Evolutionary conservation across 1,139 yeast species (phyloP).

Genomic region (Debaryomyces udenii): DNA sequence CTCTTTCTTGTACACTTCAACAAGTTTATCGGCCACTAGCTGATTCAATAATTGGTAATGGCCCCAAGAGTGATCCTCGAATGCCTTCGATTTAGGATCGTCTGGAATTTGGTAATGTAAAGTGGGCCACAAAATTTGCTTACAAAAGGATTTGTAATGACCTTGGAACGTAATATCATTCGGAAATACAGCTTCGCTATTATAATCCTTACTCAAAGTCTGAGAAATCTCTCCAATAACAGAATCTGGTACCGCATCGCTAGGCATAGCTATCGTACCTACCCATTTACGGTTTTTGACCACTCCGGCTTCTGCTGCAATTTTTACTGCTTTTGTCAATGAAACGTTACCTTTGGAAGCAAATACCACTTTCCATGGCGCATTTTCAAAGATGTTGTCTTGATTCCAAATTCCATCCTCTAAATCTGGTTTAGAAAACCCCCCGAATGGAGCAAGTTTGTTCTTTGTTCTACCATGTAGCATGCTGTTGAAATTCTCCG

Average conservation of each 20-base stretch:
- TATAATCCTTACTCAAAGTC: constrained; percentile 48
- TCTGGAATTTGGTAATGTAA: constrained; percentile 96
- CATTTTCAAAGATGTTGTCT: constrained; percentile 62
- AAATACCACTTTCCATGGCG: constrained; percentile 75
- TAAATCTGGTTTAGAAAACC: constrained; percentile 62
- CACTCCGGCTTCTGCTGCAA: constrained; percentile 55
- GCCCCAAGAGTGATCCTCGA: constrained; percentile 94
- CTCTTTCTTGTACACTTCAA: constrained; percentile 58
- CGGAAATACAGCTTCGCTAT: constrained; percentile 70
- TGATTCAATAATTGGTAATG: constrained; percentile 78
- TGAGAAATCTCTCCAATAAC: constrained; percentile 54
- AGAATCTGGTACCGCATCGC: constrained; percentile 68
- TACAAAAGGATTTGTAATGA: constrained; percentile 87
- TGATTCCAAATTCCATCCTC: constrained; percentile 46
- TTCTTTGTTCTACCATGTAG: constrained; percentile 32
- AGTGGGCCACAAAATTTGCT: constrained; percentile 95
- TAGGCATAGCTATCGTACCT: constrained; percentile 90
- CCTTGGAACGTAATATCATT: constrained; percentile 83
- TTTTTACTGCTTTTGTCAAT: constrained; percentile 77
- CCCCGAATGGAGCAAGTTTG: constrained; percentile 72
- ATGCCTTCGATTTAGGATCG: constrained; percentile 89
- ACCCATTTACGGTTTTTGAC: constrained; percentile 67
- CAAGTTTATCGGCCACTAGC: constrained; percentile 74
- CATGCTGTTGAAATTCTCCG: constrained; percentile 28
- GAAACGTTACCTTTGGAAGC: constrained; percentile 88